A percentile compares a stretch with the other conserved stretches of the same genome.
Evolutionary conservation across 768 basidiomycete genomes (phyloP).

Genomic region (Sistotremastrum niveocremeum): DNA sequence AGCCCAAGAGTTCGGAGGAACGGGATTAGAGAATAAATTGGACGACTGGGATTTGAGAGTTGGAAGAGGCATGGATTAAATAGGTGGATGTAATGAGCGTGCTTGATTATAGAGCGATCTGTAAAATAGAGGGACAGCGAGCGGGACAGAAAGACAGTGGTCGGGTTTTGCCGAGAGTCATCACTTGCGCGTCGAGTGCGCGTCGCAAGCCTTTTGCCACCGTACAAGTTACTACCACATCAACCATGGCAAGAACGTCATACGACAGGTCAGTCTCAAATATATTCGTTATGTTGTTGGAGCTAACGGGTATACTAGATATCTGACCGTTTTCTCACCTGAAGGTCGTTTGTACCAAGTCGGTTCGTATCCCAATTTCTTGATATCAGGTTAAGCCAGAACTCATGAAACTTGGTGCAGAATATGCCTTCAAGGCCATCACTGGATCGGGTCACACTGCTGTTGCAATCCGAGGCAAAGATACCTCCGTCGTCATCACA

Average conservation of each 20-base stretch:
- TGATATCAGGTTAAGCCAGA: not conserved
- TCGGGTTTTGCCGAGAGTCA: constrained; percentile 7
- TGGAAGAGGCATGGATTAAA: too few species aligned
- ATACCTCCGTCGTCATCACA: constrained; percentile 90
- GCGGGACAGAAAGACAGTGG: too few species aligned
- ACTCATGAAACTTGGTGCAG: constrained; percentile 26
- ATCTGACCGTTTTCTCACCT: constrained; percentile 93
- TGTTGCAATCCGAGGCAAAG: constrained; percentile 84
- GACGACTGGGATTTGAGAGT: too few species aligned
- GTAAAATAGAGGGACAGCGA: too few species aligned
- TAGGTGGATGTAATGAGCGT: too few species aligned
- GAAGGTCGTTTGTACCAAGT: constrained; percentile 99
- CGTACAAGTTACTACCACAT: not conserved
- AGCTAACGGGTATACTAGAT: constrained; percentile 30
- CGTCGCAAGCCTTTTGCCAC: constrained; percentile 15
- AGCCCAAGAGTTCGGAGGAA: too few species aligned
- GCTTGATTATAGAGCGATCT: too few species aligned
- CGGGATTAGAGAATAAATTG: too few species aligned
- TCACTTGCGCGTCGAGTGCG: constrained; percentile 51
- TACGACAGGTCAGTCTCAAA: constrained; percentile 59
- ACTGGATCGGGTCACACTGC: constrained; percentile 94
- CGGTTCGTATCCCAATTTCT: constrained; percentile 38
- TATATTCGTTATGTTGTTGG: not conserved
- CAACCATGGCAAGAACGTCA: constrained; percentile 81
- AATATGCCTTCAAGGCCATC: constrained; percentile 99